Evolutionary conservation across 2,329 filamentous ascomycete genomes (phyloP).

Genomic region (Lasiodiplodia sp.): DNA sequence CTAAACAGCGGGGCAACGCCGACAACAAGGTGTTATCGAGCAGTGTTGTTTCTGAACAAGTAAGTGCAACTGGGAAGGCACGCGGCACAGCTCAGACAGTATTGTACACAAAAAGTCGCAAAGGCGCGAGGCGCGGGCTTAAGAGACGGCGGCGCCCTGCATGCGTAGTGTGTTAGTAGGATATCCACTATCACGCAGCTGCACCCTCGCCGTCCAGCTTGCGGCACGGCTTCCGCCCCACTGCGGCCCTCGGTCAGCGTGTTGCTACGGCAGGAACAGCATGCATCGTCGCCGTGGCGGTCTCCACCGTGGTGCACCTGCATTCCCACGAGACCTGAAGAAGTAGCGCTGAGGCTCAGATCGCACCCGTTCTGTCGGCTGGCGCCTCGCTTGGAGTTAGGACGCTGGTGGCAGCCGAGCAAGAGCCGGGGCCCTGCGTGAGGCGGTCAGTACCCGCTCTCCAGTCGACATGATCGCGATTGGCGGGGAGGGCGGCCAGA

Average conservation of each 20-base stretch:
- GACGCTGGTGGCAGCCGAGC: not conserved
- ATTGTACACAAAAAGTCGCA: not conserved
- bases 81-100: not conserved
- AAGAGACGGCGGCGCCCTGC: constrained; percentile 12
- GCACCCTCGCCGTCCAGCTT: not conserved
- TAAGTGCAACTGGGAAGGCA: not conserved
- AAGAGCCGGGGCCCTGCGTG: not conserved
- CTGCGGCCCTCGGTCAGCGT: not conserved
- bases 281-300: not conserved
- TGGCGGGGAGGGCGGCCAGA: not conserved
- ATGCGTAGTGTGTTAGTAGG: not conserved
- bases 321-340: constrained; percentile 4
- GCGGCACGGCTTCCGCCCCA: not conserved
- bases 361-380: not conserved
- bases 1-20: not conserved
- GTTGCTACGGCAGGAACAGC: constrained; percentile 2
- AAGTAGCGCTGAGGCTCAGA: not conserved
- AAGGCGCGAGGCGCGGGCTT: constrained; percentile 1
- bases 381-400: not conserved
- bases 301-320: constrained; percentile 1
- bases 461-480: not conserved
- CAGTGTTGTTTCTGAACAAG: not conserved
- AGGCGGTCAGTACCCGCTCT: not conserved
- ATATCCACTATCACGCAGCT: not conserved
- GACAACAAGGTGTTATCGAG: not conserved